These are phyloP conservation scores for Volutella citrinella DNA, from an alignment of 2,329 filamentous ascomycete species.

Conservation along the genomic window DNA sequence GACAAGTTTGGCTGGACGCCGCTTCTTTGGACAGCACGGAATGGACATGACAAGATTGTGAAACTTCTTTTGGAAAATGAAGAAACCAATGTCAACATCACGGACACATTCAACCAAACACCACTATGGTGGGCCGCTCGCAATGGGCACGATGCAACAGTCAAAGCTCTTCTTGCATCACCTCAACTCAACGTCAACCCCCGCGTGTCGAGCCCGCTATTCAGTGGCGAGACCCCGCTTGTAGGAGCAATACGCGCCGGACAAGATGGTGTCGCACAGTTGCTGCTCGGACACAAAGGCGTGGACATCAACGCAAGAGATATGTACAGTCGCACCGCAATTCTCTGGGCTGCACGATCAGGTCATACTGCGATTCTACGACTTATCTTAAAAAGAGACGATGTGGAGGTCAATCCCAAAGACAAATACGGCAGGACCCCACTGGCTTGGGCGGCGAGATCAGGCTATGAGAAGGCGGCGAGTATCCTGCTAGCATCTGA, in stretches of 20 bases:
- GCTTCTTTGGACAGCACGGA: not conserved
- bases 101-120: not conserved
- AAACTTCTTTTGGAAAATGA: not conserved
- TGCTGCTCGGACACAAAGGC: too few species aligned
- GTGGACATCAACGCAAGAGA: too few species aligned
- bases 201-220: too few species aligned
- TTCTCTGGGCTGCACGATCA: too few species aligned
- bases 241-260: too few species aligned
- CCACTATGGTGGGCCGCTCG: constrained; percentile 1
- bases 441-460: not conserved
- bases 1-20: not conserved
- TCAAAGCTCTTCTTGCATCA: constrained; percentile 1
- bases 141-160: not conserved
- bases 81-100: not conserved
- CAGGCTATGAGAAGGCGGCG: not conserved
- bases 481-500: not conserved
- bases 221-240: too few species aligned
- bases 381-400: too few species aligned
- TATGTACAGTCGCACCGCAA: too few species aligned
- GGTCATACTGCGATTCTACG: too few species aligned
- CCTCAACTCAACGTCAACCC: too few species aligned
- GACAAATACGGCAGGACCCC: not conserved
- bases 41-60: not conserved
- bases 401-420: not conserved
- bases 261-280: too few species aligned